Evolutionary conservation across 2,329 filamentous ascomycete species (phyloP), one percentile per base, ranked within the genome.

Genomic region (Saccharata proteae): DNA sequence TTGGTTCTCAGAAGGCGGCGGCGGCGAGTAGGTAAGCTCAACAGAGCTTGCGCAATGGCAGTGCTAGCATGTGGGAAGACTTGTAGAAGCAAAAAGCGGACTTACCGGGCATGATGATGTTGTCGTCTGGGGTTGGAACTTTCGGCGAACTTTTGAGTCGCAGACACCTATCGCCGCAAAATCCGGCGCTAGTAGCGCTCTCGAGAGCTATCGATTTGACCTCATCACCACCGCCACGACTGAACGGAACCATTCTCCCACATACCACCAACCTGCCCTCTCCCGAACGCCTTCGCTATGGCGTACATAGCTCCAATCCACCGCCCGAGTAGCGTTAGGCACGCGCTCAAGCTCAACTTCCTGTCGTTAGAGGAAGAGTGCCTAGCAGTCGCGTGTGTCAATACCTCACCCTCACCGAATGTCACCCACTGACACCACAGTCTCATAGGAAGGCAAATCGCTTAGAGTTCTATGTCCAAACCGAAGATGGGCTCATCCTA

Each of bases 231-330:
- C 17, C 10, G 21, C 22, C 16, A 14, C 19, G n/a, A 7, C 7
- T 21, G 19, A 7, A 21, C 7, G 7, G n/a, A 7, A 7, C 7
- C 13, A 17, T 16, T 26, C 9, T 17, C 11, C 22, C 23, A 8
- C 9, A 17, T 20, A 27, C 18, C 16, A 23, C 28, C 28, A n/a
- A 11, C 21, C 8, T 20, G 14, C 29, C 23, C 25, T 29, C 16
- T 15, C 12, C 21, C 19, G 19, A 7, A 7, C 28, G 16, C 23
- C 12, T 24, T 21, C 33, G 49, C 22, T 37, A 98, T 98, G 90
- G 81, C 90, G 31, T 98, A 96, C 56, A 66, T 98, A 48, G 85
- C 84, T 39, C 86, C 90, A 22, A 90, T 98, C 35, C 90, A 98
- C 57, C 72, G 77, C 46, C 80, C 90, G 15, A 94, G 83, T 54